These are phyloP conservation scores for Trichoderma gracile DNA, from an alignment of 2,329 filamentous ascomycete genomes.

Conservation along the genomic window DNA sequence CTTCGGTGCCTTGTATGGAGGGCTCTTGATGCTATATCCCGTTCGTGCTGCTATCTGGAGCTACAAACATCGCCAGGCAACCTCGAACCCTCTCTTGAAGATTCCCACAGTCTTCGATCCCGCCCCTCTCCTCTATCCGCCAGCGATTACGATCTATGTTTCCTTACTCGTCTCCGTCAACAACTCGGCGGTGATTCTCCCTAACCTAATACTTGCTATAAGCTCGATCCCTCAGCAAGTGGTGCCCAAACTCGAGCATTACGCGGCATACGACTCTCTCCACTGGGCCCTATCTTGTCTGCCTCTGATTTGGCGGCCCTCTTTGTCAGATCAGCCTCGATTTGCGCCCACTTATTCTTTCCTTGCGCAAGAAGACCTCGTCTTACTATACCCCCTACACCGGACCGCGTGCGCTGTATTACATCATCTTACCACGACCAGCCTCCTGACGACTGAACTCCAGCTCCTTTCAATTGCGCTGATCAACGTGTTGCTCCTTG, in stretches of 20 bases:
- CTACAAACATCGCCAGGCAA: constrained; percentile 43
- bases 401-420: constrained; percentile 72
- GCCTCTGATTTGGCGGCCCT: constrained; percentile 53
- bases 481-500: constrained; percentile 77
- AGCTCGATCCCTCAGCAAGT: constrained; percentile 72
- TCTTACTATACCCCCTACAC: constrained; percentile 79
- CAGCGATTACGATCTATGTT: constrained; percentile 72
- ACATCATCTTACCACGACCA: constrained; percentile 82
- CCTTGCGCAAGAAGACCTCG: constrained; percentile 58
- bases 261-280: constrained; percentile 61
- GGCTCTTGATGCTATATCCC: constrained; percentile 58
- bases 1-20: constrained; percentile 40
- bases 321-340: constrained; percentile 37
- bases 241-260: constrained; percentile 63
- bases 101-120: constrained; percentile 84
- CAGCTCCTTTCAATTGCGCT: constrained; percentile 82
- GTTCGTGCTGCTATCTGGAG: constrained; percentile 57
- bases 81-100: constrained; percentile 45
- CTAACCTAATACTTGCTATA: constrained; percentile 80
- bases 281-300: constrained; percentile 79
- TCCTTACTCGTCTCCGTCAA: constrained; percentile 70
- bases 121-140: constrained; percentile 85
- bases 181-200: constrained; percentile 63
- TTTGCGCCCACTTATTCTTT: constrained; percentile 39
- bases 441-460: constrained; percentile 81